Conservation (phyloP, 2,329 filamentous ascomycete genomes). For the Cladosporium cucumerinum region DNA sequence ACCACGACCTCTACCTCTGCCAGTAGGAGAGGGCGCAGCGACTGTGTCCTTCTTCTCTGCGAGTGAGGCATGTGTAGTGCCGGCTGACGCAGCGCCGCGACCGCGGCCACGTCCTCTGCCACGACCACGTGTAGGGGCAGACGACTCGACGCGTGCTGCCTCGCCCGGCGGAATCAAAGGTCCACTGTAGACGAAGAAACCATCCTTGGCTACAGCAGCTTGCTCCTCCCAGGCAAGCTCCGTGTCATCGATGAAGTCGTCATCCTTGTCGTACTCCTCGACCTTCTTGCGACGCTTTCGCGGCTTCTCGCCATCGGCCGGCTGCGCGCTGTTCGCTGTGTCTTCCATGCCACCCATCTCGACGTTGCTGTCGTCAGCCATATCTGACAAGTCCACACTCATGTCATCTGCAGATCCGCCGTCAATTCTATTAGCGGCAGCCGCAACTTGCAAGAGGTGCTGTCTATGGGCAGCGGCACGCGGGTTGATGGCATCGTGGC, state of each 20-base stretch:
- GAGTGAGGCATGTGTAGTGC: conserved; percentile 30
- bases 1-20: conserved; percentile 57
- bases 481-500: conserved; percentile 90
- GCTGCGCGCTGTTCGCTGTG: conserved; percentile 47
- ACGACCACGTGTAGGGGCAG: conserved; percentile 24
- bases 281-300: conserved; percentile 71
- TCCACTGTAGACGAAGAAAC: conserved; percentile 97
- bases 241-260: conserved; percentile 79
- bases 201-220: conserved; percentile 88
- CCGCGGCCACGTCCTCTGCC: conserved; percentile 57
- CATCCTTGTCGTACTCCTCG: conserved; percentile 65
- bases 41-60: conserved; percentile 27
- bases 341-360: conserved; percentile 70
- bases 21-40: conserved; percentile 30
- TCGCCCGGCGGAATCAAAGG: conserved; percentile 84
- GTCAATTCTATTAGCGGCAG: conserved; percentile 81
- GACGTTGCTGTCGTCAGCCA: conserved; percentile 75
- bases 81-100: conserved; percentile 42
- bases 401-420: conserved; percentile 75
- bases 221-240: conserved; percentile 95
- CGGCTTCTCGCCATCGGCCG: conserved; percentile 68
- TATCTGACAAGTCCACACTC: conserved; percentile 69
- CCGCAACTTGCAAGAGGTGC: conserved; percentile 81
- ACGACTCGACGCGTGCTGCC: conserved; percentile 42
- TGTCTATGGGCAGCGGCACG: conserved; percentile 85